Evolutionary conservation across 805 yeast genomes (phyloP).

Genomic region (Metschnikowia similis): DNA sequence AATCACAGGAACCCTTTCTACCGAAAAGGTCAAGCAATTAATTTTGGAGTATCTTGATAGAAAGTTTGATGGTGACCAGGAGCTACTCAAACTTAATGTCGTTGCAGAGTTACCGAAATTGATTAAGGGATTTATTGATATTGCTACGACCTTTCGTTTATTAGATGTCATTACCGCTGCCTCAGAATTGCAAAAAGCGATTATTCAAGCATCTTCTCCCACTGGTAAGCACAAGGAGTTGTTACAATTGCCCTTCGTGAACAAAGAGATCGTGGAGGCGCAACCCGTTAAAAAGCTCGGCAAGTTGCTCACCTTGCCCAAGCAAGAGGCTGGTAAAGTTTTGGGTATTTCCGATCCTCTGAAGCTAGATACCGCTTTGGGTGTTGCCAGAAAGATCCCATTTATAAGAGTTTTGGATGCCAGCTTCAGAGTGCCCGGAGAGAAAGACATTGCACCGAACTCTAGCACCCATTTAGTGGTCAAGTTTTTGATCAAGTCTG

Average conservation of each 20-base stretch:
- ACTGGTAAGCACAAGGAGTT: constrained; percentile 55
- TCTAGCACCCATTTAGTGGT: constrained; percentile 72
- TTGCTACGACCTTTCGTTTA: constrained; percentile 75
- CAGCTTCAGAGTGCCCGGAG: constrained; percentile 85
- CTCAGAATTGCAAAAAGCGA: constrained; percentile 61
- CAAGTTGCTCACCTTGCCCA: constrained; percentile 58
- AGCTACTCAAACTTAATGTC: constrained; percentile 46
- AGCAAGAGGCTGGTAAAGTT: constrained; percentile 49
- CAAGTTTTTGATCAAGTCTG: constrained; percentile 72
- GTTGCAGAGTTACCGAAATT: constrained; percentile 63
- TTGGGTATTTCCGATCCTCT: constrained; percentile 50
- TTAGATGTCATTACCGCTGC: constrained; percentile 59
- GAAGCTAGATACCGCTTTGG: constrained; percentile 46
- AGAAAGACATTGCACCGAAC: constrained; percentile 54
- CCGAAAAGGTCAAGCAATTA: constrained; percentile 47
- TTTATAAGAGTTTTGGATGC: constrained; percentile 62
- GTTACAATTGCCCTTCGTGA: constrained; percentile 77
- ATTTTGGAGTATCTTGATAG: constrained; percentile 60
- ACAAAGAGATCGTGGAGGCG: constrained; percentile 39
- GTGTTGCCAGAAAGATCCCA: constrained; percentile 65
- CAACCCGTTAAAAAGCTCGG: constrained; percentile 60
- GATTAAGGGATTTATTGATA: constrained; percentile 69
- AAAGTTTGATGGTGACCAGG: constrained; percentile 23
- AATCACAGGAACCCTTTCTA: constrained; percentile 37
- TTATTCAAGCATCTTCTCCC: constrained; percentile 71